phyloP scores from a whole-genome alignment of 2,329 filamentous ascomycete genomes.

The Trichoderma arundinaceum region DNA sequence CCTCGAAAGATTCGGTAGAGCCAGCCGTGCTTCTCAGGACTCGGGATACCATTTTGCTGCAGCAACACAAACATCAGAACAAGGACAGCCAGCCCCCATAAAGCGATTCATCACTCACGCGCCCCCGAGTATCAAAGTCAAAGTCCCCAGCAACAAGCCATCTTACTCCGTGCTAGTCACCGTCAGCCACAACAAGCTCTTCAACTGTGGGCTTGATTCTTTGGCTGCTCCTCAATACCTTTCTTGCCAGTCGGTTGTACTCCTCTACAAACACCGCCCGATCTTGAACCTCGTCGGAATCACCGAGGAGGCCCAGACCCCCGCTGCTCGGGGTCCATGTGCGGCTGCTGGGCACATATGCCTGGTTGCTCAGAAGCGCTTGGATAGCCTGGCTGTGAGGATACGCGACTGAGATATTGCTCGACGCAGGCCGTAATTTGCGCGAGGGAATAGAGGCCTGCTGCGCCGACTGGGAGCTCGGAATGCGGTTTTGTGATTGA shows the following conservation, averaged over 20 bases:
- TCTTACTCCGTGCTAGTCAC: slow-evolving; percentile 58
- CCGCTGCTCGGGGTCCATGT: slow-evolving; percentile 65
- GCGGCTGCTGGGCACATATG: slow-evolving; percentile 51
- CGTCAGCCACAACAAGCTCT: slow-evolving; percentile 12
- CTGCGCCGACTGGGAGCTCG: not conserved
- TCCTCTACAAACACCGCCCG: slow-evolving; percentile 58
- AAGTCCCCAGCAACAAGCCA: slow-evolving; percentile 47
- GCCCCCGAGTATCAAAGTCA: slow-evolving; percentile 42
- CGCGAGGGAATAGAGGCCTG: slow-evolving; percentile 19
- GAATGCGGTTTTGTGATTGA: not conserved
- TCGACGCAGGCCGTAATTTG: slow-evolving; percentile 38
- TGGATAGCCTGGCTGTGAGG: slow-evolving; percentile 40
- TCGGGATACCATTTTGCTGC: slow-evolving; percentile 36
- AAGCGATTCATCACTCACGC: slow-evolving; percentile 40
- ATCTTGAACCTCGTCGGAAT: slow-evolving; percentile 57
- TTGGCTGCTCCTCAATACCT: slow-evolving; percentile 48
- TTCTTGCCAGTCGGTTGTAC: slow-evolving; percentile 65
- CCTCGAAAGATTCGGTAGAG: slow-evolving; percentile 46
- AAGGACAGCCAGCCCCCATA: not conserved
- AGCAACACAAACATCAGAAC: not conserved
- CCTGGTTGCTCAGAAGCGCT: slow-evolving; percentile 33
- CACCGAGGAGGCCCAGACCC: slow-evolving; percentile 53
- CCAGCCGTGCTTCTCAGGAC: slow-evolving; percentile 46
- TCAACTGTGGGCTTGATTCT: not conserved
- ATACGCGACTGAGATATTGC: slow-evolving; percentile 38